A percentile compares a stretch with the other conserved stretches of the same genome.
phyloP scores from a whole-genome alignment of 202 grass and related monocot species.

The Hordeum pubiflorum region DNA sequence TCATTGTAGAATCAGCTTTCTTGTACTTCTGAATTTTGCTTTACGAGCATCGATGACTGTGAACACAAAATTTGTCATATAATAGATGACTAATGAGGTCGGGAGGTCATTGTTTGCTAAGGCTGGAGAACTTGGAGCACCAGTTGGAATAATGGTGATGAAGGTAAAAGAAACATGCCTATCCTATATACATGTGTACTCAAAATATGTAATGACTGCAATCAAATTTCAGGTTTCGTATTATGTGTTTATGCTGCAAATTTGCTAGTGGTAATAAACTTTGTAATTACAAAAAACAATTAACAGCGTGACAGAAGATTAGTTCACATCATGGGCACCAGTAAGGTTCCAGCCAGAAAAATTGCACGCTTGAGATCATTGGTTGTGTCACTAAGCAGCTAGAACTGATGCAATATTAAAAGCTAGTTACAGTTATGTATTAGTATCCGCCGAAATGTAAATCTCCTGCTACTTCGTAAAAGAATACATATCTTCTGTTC shows the following conservation, averaged over 20 bases:
- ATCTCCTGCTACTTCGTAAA: neutral
- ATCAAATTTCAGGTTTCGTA: neutral
- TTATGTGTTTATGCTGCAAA: neutral
- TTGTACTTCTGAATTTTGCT: neutral
- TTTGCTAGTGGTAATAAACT: neutral
- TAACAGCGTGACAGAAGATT: neutral
- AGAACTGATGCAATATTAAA: neutral
- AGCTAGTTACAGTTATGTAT: neutral
- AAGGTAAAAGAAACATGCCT: slow-evolving; percentile 46
- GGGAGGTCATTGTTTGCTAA: slow-evolving; percentile 77
- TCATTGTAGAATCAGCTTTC: neutral
- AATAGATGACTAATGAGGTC: slow-evolving; percentile 77
- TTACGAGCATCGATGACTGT: slow-evolving; percentile 7
- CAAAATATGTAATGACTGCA: neutral
- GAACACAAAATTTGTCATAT: neutral
- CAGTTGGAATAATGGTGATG: slow-evolving; percentile 73
- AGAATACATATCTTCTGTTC: neutral
- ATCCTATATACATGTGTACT: neutral
- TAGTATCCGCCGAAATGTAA: neutral
- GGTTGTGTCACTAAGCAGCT: neutral
- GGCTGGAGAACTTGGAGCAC: slow-evolving; percentile 78
- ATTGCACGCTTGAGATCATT: neutral
- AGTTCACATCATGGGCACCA: neutral
- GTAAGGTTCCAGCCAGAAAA: neutral
- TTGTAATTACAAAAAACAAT: neutral